Conservation (phyloP, 139 green algal genomes). For the Dunaliella primolecta region DNA sequence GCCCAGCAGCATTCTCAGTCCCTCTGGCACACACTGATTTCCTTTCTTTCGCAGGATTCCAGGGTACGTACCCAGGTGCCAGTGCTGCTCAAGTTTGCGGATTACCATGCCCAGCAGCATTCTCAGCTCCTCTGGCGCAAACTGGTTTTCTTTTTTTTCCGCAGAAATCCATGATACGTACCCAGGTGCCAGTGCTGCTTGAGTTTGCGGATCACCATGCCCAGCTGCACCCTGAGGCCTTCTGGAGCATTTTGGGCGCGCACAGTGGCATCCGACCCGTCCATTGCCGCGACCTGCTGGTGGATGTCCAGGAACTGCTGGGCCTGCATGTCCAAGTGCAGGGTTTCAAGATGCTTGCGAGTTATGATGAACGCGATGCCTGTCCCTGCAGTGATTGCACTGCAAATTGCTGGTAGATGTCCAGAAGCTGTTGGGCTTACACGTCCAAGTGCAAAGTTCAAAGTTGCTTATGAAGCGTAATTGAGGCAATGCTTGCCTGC, state of each 20-base stretch:
- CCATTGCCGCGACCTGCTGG: conserved; percentile 9
- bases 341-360: no score
- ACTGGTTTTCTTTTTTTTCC: no score
- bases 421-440: neutral
- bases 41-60: no score
- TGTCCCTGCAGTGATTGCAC: no score
- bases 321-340: conserved; percentile 9
- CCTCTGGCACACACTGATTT: no score
- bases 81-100: conserved; percentile 32
- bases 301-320: conserved; percentile 41
- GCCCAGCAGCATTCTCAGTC: no score
- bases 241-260: conserved; percentile 4
- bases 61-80: conserved; percentile 1
- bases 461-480: no score
- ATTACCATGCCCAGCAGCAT: neutral
- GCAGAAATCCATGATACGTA: no score
- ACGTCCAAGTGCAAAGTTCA: no score
- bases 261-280: neutral
- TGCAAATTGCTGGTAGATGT: neutral
- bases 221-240: conserved; percentile 48
- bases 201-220: conserved; percentile 51
- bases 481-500: no score
- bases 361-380: no score
- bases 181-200: conserved; percentile 52
- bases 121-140: no score